phyloP scores from a whole-genome alignment of 2,329 filamentous ascomycete species.

The Monosporascus ibericus region DNA sequence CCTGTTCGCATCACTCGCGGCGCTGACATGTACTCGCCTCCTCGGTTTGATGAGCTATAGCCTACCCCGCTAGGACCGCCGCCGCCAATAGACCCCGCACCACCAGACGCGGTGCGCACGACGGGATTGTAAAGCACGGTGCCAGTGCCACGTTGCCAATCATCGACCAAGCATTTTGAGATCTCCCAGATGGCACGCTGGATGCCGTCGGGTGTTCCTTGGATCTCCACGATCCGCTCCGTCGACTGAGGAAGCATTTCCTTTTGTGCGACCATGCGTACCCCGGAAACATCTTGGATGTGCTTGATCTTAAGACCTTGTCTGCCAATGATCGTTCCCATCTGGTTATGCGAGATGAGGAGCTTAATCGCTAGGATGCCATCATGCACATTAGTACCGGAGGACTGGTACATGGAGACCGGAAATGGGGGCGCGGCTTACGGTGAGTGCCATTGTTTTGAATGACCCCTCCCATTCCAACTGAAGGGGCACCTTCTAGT shows the following conservation, averaged over 20 bases:
- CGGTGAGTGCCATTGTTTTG: constrained; percentile 88
- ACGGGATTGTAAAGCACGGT: constrained; percentile 97
- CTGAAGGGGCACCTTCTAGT: constrained; percentile 85
- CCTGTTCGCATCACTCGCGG: constrained; percentile 88
- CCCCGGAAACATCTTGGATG: constrained; percentile 93
- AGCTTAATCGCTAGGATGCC: constrained; percentile 74
- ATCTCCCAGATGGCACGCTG: constrained; percentile 98
- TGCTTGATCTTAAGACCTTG: constrained; percentile 99
- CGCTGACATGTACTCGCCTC: constrained; percentile 49
- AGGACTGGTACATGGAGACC: neutral
- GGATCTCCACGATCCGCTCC: constrained; percentile 94
- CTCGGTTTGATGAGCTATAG: constrained; percentile 34
- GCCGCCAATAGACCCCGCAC: constrained; percentile 35
- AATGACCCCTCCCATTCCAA: constrained; percentile 92
- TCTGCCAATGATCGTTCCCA: constrained; percentile 98
- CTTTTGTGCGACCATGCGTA: constrained; percentile 99
- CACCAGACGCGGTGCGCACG: constrained; percentile 71
- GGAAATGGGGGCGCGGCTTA: constrained; percentile 46
- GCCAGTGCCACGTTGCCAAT: constrained; percentile 94
- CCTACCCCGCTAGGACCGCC: constrained; percentile 33
- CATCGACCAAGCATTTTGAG: constrained; percentile 95
- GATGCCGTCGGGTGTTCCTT: constrained; percentile 90
- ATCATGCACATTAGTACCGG: constrained; percentile 17
- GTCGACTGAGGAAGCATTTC: constrained; percentile 99
- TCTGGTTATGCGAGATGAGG: constrained; percentile 98